These are phyloP conservation scores for Pythium aquatile DNA, from an alignment of 352 stramenopile genomes.

Conservation along the genomic window DNA sequence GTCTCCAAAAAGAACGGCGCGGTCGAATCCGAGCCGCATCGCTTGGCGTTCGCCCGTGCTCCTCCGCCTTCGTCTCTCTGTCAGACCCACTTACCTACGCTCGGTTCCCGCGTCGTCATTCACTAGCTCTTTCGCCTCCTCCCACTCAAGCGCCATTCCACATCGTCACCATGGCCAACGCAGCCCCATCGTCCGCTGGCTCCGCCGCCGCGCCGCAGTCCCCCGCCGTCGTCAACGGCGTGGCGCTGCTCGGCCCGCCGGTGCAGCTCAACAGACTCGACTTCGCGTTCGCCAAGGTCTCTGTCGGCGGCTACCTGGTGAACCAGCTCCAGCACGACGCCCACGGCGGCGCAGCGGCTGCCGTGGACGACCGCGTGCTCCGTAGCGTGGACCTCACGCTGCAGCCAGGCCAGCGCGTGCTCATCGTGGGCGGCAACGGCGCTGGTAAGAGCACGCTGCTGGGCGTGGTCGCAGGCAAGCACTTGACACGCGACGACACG, in stretches of 20 bases:
- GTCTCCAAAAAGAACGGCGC: background rate
- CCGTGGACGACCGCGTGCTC: slow-evolving; percentile 73
- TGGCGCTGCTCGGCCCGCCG: slow-evolving; percentile 29
- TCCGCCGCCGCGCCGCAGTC: slow-evolving; percentile 2
- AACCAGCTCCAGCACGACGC: slow-evolving; percentile 57
- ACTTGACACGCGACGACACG: slow-evolving; percentile 90
- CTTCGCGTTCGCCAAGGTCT: slow-evolving; percentile 78
- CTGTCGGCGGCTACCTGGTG: slow-evolving; percentile 53
- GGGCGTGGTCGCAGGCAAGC: slow-evolving; percentile 92
- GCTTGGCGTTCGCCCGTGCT: slow-evolving; percentile 19
- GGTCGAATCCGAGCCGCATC: slow-evolving; percentile 1
- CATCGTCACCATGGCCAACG: slow-evolving; percentile 18
- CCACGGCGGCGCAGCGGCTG: slow-evolving; percentile 4
- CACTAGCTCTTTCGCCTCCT: background rate
- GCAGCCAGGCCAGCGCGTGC: slow-evolving; percentile 78
- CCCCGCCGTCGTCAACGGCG: slow-evolving; percentile 21
- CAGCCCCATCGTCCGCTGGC: background rate
- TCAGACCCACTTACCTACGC: background rate
- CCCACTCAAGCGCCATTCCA: background rate
- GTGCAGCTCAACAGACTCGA: slow-evolving; percentile 61
- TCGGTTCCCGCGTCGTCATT: background rate
- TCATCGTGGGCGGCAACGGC: slow-evolving; percentile 95
- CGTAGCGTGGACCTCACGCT: slow-evolving; percentile 86
- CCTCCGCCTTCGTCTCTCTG: slow-evolving; percentile 11
- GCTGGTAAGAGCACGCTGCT: slow-evolving; percentile 95